Conservation (phyloP, 129 eudicot genomes). For the Artemisia argyi region DNA sequence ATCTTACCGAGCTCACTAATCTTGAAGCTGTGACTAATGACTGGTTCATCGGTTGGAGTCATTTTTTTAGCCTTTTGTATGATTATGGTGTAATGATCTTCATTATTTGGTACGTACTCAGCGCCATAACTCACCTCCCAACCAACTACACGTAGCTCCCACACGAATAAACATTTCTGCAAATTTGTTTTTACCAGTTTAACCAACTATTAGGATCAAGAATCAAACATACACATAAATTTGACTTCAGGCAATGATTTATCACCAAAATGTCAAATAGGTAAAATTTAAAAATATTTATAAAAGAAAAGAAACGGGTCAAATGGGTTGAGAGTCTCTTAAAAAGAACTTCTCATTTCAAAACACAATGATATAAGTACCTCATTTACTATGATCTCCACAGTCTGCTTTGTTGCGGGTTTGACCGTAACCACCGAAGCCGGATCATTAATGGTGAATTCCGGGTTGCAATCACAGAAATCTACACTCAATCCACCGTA, state of each 20-base stretch:
- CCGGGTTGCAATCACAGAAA: conserved; percentile 69
- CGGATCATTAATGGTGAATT: conserved; percentile 72
- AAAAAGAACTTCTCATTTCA: not conserved
- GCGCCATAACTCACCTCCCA: conserved; percentile 91
- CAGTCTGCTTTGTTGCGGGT: conserved; percentile 82
- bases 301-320: too few species aligned
- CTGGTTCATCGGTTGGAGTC: conserved; percentile 69
- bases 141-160: conserved; percentile 95
- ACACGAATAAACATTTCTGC: conserved; percentile 67
- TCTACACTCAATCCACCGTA: conserved; percentile 87
- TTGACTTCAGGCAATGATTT: not conserved
- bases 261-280: too few species aligned
- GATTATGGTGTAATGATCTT: conserved; percentile 56
- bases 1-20: conserved; percentile 74
- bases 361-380: conserved; percentile 33
- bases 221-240: not conserved
- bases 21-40: conserved; percentile 57
- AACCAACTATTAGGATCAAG: not conserved
- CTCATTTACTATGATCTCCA: conserved; percentile 79
- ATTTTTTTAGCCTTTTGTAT: conserved; percentile 65
- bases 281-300: too few species aligned
- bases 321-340: too few species aligned
- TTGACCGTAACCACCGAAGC: conserved; percentile 66
- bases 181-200: not conserved
- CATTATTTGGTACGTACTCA: conserved; percentile 61